These are phyloP conservation scores for Fabrea salina DNA, from an alignment of 169 alveolate species.

Conservation along the genomic window DNA sequence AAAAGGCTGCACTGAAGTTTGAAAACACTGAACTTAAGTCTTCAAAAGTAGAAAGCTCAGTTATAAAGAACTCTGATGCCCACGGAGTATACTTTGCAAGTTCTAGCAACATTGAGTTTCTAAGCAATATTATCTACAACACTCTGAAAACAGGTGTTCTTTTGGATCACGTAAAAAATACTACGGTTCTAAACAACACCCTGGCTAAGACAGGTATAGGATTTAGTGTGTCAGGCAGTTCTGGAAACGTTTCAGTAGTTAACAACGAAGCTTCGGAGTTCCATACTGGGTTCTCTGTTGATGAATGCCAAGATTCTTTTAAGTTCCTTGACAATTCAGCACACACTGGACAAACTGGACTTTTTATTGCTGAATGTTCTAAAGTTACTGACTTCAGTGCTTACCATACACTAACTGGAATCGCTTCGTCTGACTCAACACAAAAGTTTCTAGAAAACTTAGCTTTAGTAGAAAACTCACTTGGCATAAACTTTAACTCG, in stretches of 20 bases:
- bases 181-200: background rate
- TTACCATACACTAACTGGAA: too few relatives aligned
- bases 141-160: background rate
- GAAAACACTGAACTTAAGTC: background rate
- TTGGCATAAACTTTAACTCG: too few relatives aligned
- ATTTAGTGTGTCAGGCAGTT: too few relatives aligned
- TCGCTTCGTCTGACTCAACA: too few relatives aligned
- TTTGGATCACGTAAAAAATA: background rate
- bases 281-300: conserved; percentile 21
- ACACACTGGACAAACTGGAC: too few relatives aligned
- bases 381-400: too few relatives aligned
- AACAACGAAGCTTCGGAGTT: background rate
- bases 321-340: too few relatives aligned
- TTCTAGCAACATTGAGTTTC: background rate
- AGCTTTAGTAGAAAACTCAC: too few relatives aligned
- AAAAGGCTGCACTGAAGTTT: background rate
- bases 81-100: conserved; percentile 11
- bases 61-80: background rate
- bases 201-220: background rate
- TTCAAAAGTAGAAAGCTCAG: background rate
- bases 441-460: too few relatives aligned
- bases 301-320: too few relatives aligned
- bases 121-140: conserved; percentile 14
- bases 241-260: too few relatives aligned
- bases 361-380: too few relatives aligned